Conservation (phyloP, 805 yeast species). For the Ogataea henricii region DNA sequence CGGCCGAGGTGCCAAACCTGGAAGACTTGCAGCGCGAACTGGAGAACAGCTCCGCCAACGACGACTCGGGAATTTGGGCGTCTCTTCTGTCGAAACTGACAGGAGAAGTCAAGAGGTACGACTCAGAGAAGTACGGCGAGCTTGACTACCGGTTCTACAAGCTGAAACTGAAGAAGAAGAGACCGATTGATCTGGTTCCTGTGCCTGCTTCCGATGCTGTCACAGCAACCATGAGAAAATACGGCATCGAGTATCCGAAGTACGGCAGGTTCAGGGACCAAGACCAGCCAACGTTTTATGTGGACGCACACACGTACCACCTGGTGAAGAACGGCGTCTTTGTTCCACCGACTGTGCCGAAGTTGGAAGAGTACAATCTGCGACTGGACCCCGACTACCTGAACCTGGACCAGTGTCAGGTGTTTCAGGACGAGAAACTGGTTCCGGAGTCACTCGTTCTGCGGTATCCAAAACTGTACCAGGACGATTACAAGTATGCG, state of each 20-base stretch:
- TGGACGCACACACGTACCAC: constrained; percentile 13
- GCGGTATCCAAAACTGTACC: constrained; percentile 42
- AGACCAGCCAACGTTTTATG: constrained; percentile 7
- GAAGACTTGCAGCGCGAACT: not conserved
- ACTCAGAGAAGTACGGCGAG: constrained; percentile 4
- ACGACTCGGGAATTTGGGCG: not conserved
- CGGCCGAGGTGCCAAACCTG: constrained; percentile 13
- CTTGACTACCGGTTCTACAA: not conserved
- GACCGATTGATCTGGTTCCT: constrained; percentile 9
- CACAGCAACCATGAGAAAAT: constrained; percentile 1
- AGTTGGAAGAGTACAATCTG: constrained; percentile 9
- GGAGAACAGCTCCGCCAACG: not conserved
- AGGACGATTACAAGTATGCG: constrained; percentile 43
- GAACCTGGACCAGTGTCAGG: constrained; percentile 19
- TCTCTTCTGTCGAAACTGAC: constrained; percentile 2
- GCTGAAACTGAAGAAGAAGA: constrained; percentile 4
- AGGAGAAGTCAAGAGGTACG: not conserved
- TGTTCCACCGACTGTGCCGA: not conserved
- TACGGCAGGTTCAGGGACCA: not conserved
- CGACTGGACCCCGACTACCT: constrained; percentile 22
- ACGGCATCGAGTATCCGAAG: constrained; percentile 4
- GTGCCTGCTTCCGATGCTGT: constrained; percentile 5
- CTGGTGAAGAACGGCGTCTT: constrained; percentile 11
- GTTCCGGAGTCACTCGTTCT: constrained; percentile 42
- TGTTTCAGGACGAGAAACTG: not conserved